Evolutionary conservation across 352 stramenopile genomes (phyloP).

Genomic region (Pythium periplocum): DNA sequence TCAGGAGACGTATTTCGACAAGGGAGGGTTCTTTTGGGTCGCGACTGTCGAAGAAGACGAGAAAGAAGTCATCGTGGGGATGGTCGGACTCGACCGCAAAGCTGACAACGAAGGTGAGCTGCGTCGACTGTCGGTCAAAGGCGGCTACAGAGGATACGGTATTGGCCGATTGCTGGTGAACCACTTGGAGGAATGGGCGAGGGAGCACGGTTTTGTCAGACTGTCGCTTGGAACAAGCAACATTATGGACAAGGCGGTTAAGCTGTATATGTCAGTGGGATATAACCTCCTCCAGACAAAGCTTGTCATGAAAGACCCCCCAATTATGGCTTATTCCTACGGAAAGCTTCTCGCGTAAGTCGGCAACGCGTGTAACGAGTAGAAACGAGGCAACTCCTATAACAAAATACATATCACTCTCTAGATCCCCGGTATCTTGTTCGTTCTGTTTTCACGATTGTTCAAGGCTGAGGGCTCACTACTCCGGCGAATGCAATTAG

Average conservation of each 20-base stretch:
- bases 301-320: too few species aligned
- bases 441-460: too few species aligned
- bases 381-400: too few species aligned
- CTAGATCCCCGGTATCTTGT: too few species aligned
- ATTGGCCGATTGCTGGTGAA: conserved; percentile 30
- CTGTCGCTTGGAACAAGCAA: conserved; percentile 30
- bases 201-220: conserved; percentile 10
- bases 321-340: too few species aligned
- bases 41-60: conserved; percentile 17
- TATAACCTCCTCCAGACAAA: too few species aligned
- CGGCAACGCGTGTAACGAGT: too few species aligned
- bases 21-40: conserved; percentile 45
- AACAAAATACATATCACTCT: too few species aligned
- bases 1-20: conserved; percentile 25
- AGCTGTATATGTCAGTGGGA: conserved; percentile 9
- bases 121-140: conserved; percentile 41
- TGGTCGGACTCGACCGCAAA: conserved; percentile 18
- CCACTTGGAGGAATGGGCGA: conserved; percentile 34
- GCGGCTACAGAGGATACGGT: conserved; percentile 23
- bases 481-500: too few species aligned
- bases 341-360: too few species aligned
- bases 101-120: conserved; percentile 21
- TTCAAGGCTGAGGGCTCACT: too few species aligned
- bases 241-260: conserved; percentile 20
- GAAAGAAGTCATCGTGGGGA: conserved; percentile 10